Evolutionary conservation across 352 stramenopile genomes (phyloP), one percentile per base, ranked within the genome.

Genomic region (Globisporangium radiosum): DNA sequence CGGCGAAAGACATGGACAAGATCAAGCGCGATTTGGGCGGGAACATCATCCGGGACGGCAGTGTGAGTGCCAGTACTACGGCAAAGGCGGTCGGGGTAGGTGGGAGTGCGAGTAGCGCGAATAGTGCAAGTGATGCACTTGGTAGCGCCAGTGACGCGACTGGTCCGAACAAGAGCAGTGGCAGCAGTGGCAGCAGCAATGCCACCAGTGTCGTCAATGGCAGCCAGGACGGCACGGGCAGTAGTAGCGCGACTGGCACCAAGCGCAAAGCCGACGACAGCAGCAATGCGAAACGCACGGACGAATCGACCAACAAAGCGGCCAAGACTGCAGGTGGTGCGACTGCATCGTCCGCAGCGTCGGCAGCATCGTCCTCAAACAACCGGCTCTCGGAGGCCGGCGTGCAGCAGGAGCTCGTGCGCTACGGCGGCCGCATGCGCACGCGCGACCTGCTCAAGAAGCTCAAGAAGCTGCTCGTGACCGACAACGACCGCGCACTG

Each of bases 351-450:
- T 13, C 40, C 7, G 7, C 40, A 13, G 11, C 40, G 40, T 54
- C 55, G 9, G 13, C 43, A 10, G 52, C 58, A 25, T 70, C 72
- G 45, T 75, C 70, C n/a, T 57, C 69, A 7, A 25, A 15, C 10
- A 88, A 73, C 44, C 85, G 86, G 39, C 73, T 94, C 5, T 92
- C 85, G 8, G 85, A 94, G 44, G 85, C 85, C 50, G 77, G 80
- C 54, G 81, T 94, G 56, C 85, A 92, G 69, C 78, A 92, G 52
- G 85, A 92, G 51, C 66, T 94, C 47, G 85, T 94, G 47, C 79
- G 79, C 53, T 92, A 89, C 58, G 85, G 85, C 50, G 85, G 85
- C 43, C 80, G 83, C 52, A 92, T 94, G 79, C 81, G 81, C 63
- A 90, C 74, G 60, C 74, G 77, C 40, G 81, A 92, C 53, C 55